Conservation (phyloP, 2,329 filamentous ascomycete genomes). For the Domatiomyces catenatus region DNA sequence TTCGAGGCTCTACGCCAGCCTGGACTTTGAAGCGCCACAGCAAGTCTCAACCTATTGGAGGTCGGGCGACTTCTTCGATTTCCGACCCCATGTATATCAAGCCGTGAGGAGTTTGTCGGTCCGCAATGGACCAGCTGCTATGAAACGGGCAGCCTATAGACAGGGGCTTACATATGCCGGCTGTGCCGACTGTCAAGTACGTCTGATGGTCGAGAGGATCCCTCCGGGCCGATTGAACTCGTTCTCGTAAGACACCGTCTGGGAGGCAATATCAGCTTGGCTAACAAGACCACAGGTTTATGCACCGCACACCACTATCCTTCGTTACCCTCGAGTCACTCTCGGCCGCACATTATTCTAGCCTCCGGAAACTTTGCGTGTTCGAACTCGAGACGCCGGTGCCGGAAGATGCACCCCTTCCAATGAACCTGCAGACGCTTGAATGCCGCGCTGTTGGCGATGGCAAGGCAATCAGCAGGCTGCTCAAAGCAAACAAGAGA, state of each 20-base stretch:
- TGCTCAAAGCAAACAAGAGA: slow-evolving; percentile 11
- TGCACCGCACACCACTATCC: slow-evolving; percentile 7
- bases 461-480: slow-evolving; percentile 10
- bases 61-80: slow-evolving; percentile 3
- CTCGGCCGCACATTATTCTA: slow-evolving; percentile 4
- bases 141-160: slow-evolving; percentile 3
- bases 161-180: slow-evolving; percentile 6
- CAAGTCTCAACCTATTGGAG: slow-evolving; percentile 1
- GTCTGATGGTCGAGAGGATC: slow-evolving; percentile 8
- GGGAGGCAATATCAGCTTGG: neutral
- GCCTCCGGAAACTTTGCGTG: slow-evolving; percentile 10
- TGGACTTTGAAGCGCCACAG: slow-evolving; percentile 11
- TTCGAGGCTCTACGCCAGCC: slow-evolving; percentile 10
- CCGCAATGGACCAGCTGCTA: slow-evolving; percentile 7
- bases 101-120: slow-evolving; percentile 12
- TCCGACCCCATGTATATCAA: slow-evolving; percentile 12
- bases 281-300: slow-evolving; percentile 4
- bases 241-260: slow-evolving; percentile 8
- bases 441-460: slow-evolving; percentile 13
- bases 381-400: slow-evolving; percentile 8
- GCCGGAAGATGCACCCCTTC: slow-evolving; percentile 1
- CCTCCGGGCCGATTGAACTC: slow-evolving; percentile 7
- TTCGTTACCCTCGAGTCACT: slow-evolving; percentile 5
- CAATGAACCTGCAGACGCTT: slow-evolving; percentile 10
- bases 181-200: slow-evolving; percentile 4